Evolutionary conservation across 1,284 basidiomycete genomes (phyloP).

Genomic region (Takashimella koratensis): DNA sequence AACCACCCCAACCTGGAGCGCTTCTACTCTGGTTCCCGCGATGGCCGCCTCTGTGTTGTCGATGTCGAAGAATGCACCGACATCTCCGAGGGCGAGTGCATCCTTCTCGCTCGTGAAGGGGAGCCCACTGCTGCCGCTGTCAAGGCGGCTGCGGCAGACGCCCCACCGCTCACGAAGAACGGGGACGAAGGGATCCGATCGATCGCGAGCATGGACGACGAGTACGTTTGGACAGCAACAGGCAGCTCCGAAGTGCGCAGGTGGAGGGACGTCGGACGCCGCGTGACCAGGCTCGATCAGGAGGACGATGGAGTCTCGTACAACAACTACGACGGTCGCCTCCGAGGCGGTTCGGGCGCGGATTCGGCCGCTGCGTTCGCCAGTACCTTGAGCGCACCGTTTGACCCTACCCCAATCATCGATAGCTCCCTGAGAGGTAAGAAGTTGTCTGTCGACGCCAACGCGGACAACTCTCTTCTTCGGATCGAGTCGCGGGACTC

Average conservation of each 20-base stretch:
- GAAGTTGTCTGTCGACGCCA: conserved; percentile 18
- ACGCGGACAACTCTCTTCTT: conserved; percentile 12
- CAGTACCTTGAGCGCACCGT: conserved; percentile 14
- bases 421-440: conserved; percentile 21
- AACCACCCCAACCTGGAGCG: conserved; percentile 80
- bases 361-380: conserved; percentile 6
- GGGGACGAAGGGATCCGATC: conserved; percentile 72
- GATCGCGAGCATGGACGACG: conserved; percentile 79
- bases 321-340: conserved; percentile 4
- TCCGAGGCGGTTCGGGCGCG: conserved; percentile 1
- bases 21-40: conserved; percentile 94
- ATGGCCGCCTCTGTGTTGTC: conserved; percentile 82
- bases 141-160: background rate
- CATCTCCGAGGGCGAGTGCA: conserved; percentile 81
- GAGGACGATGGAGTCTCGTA: conserved; percentile 36
- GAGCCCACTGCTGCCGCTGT: conserved; percentile 13
- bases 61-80: conserved; percentile 80
- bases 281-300: conserved; percentile 59
- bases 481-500: conserved; percentile 32
- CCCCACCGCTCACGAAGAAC: conserved; percentile 29
- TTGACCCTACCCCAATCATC: conserved; percentile 21
- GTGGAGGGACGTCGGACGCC: conserved; percentile 62
- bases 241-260: conserved; percentile 73
- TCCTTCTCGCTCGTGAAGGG: conserved; percentile 71
- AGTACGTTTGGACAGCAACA: conserved; percentile 85